A percentile compares a stretch with the other conserved stretches of the same genome.
phyloP scores from a whole-genome alignment of 2,329 filamentous ascomycete genomes.

The Botrytis paeoniae region DNA sequence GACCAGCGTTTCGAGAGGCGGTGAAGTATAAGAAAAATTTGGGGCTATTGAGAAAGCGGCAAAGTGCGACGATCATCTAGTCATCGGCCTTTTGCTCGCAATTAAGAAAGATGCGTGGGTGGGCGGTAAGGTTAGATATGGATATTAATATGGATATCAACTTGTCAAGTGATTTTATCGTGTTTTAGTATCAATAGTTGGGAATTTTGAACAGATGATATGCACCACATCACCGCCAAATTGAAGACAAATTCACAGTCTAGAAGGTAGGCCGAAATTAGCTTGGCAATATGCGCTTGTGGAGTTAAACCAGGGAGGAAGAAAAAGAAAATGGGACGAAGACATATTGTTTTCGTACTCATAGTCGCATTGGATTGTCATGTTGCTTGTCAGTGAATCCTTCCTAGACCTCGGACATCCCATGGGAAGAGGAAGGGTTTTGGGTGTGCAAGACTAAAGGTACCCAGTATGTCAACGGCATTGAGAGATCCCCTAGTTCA shows the following conservation, averaged over 20 bases:
- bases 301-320: not conserved
- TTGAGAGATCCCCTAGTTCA: not conserved
- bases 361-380: not conserved
- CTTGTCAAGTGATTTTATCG: slow-evolving; percentile 2
- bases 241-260: not conserved
- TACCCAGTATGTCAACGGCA: not conserved
- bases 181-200: not conserved
- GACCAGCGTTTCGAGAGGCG: slow-evolving; percentile 25
- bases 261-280: not conserved
- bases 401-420: not conserved
- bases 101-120: not conserved
- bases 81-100: not conserved
- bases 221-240: not conserved
- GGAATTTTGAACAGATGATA: not conserved
- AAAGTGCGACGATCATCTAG: not conserved
- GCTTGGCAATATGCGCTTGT: not conserved
- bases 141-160: not conserved
- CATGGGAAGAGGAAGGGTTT: not conserved
- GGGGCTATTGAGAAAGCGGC: not conserved
- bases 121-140: not conserved
- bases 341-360: not conserved
- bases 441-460: not conserved
- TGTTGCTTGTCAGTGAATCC: not conserved
- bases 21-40: not conserved
- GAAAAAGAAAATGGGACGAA: not conserved